Conservation (phyloP, 2,329 filamentous ascomycete species). For the Colletotrichum salicis region DNA sequence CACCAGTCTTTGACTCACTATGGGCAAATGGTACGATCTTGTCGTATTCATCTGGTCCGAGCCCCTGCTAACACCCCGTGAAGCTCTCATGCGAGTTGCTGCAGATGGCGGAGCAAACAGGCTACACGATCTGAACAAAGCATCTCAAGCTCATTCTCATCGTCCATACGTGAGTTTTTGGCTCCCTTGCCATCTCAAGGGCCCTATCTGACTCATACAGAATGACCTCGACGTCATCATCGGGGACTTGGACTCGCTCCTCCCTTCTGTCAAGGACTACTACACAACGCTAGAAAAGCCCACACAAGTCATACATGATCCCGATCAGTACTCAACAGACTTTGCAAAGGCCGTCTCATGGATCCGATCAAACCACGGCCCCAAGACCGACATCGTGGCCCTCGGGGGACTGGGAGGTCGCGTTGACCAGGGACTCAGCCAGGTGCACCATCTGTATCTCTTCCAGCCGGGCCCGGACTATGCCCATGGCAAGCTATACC, state of each 20-base stretch:
- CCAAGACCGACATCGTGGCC: conserved; percentile 73
- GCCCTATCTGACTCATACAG: conserved; percentile 42
- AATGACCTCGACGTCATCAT: conserved; percentile 78
- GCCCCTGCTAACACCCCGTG: conserved; percentile 37
- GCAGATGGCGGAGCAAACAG: conserved; percentile 93
- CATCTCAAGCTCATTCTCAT: neutral
- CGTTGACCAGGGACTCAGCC: conserved; percentile 90
- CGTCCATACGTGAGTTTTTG: conserved; percentile 13
- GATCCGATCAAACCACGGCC: conserved; percentile 55
- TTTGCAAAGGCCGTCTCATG: conserved; percentile 83
- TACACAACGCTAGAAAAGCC: conserved; percentile 65
- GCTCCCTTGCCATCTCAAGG: neutral
- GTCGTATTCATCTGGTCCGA: neutral
- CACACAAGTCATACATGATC: conserved; percentile 73
- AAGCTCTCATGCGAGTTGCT: conserved; percentile 77
- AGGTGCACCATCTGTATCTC: conserved; percentile 84
- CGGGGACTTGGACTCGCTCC: conserved; percentile 90
- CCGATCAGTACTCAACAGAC: conserved; percentile 90
- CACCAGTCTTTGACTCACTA: conserved; percentile 59
- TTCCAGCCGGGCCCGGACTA: conserved; percentile 65
- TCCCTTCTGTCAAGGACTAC: conserved; percentile 68
- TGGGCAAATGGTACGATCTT: conserved; percentile 58
- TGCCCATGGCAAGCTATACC: conserved; percentile 71
- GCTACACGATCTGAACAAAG: conserved; percentile 59
- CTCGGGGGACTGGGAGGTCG: conserved; percentile 88